phyloP scores from a whole-genome alignment of 495 filamentous ascomycete genomes.

The Letharia columbiana region DNA sequence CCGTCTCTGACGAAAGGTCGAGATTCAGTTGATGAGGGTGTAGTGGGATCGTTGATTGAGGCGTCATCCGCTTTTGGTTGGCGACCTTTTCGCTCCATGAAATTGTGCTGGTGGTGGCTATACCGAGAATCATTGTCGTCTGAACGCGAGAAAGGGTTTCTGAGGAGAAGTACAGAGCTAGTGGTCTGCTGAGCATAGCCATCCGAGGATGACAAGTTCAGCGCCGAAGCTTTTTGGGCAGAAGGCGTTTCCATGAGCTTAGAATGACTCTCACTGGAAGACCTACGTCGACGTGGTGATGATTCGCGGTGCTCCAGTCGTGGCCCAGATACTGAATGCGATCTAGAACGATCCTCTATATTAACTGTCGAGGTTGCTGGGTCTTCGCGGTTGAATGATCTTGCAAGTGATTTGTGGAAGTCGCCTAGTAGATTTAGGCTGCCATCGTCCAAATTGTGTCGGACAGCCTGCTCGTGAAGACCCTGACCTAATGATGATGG shows the following conservation, averaged over 20 bases:
- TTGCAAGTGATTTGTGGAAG: neutral
- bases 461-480: neutral
- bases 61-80: neutral
- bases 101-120: neutral
- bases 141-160: neutral
- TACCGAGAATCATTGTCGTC: neutral
- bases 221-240: slow-evolving; percentile 1
- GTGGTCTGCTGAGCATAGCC: neutral
- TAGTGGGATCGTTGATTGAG: neutral
- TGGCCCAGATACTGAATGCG: neutral
- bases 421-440: neutral
- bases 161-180: slow-evolving; percentile 6
- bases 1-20: slow-evolving; percentile 2
- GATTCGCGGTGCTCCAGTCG: neutral
- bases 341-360: neutral
- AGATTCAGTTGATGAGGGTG: neutral
- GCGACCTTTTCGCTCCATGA: slow-evolving; percentile 1
- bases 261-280: slow-evolving; percentile 14
- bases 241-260: neutral
- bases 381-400: neutral
- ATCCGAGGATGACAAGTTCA: neutral
- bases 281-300: slow-evolving; percentile 5
- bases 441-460: neutral
- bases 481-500: neutral
- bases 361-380: neutral